Base-by-base conservation (phyloP, 768 basidiomycete genomes). In the Trametes cingulata region DNA sequence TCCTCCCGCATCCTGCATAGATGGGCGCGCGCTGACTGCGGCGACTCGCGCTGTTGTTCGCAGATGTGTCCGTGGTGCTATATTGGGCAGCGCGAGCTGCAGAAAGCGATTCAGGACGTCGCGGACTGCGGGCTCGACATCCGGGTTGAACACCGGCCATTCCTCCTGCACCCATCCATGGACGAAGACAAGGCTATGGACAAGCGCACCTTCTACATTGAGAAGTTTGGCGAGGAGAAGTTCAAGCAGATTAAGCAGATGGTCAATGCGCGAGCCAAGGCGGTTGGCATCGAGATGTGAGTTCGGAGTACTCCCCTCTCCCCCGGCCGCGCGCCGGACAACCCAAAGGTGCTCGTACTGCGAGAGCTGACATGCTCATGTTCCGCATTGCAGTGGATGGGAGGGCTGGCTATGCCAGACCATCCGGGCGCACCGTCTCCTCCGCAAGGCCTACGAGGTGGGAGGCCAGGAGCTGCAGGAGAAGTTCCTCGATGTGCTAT, bases 351-450 rank as follows among this genome's bases (percentile, higher is more conserved):
- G 2, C 12, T 10, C 9, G 2, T 8, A 37, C 8, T 20, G 3
- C 45, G 33, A 20, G 17, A 39, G 52, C 63, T 53, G 29, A 51
- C 29, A 9, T 10, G 24, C 20, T 20, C n/a, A 12, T 7, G 35
- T 19, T 40, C 37, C n/a, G n/a, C 5, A 4, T 29, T 52, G 15
- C 66, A 90, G 88, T 52, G 75, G 77, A 4, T 85, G 84, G 67
- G 78, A 77, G 15, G 89, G 89, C 19, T 77, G 78, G 14, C 77
- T 92, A 62, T 78, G 81, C 53, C 83, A 85, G 67, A 88, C 90
- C n/a, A 85, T 79, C 37, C 75, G 78, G 19, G 87, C 87, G 9
- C 91, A 93, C 71, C 82, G 91, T 12, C 77, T 94, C 25, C 78
- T 86, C 29, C 81, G 82, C 56, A 88, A 90, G 68, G 90, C 90